Base-by-base conservation (phyloP, 352 stramenopile genomes). In the Globisporangium orthogonon region DNA sequence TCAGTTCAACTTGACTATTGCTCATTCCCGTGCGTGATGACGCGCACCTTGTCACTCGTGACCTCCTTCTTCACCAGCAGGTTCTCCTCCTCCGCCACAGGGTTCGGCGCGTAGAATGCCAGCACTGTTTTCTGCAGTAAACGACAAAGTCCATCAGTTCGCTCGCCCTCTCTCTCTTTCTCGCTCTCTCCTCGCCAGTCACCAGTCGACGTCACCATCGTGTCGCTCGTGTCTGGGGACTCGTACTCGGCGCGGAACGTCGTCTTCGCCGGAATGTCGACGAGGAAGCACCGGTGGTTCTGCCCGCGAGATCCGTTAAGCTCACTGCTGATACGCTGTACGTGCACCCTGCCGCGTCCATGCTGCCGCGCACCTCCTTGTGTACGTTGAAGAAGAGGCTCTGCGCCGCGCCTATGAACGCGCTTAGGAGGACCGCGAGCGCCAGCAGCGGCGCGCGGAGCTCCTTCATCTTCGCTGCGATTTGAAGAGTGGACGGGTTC, bases 171-270 rank as follows among this genome's bases (percentile, higher is more conserved):
- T 40, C 2, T 7, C 28, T 18, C 18, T 23, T 23, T 23, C 23
- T 23, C 23, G 23, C 23, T 23, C 23, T 23, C 23, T 40, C 2
- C 18, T 4, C 28, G 29, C 35, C 29, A 14, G 33, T 17, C 5
- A 39, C 11, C 50, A 40, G 15, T 29, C 10, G 2, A 2, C 11
- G n/a, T 14, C 60, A 87, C 83, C 76, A 91, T 82, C 17, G 75
- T 78, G 47, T 88, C 74, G 3, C 69, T 87, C 43, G 83, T 89
- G 63, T 95, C 86, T n/a, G 84, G 86, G 31, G 86, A 94, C 56
- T 94, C 76, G 48, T 92, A 95, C 61, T 91, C 78, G 29, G 74
- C 82, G 50, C 82, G 79, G 63, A 95, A 80, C 40, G 78, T 68
- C 30, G 86, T 95, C n/a, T 72, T 61, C 11, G 71, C 71, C 1